Base-by-base conservation (phyloP, 2,329 filamentous ascomycete species). In the Colletotrichum orchidophilum region DNA sequence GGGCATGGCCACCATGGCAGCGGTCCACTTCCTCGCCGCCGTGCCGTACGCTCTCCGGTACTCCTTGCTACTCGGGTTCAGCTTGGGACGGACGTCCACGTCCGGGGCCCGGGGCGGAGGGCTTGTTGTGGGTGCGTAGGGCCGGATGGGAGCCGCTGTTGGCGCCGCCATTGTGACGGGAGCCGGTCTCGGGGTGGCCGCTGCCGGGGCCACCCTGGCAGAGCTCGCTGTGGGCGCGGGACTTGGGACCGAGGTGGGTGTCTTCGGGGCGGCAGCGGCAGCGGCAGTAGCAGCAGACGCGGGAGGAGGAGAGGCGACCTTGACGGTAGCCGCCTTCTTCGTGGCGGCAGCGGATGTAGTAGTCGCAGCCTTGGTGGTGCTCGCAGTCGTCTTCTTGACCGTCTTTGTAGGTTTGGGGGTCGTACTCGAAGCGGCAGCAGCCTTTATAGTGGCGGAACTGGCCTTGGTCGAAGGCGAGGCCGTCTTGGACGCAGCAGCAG, bases 1-100 rank as follows among this genome's bases (percentile, higher is more conserved):
- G 2, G 88, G 88, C 78, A 88, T 74, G 27, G 85, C 87, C 65
- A 89, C 83, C 74, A 90, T 86, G 8, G 83, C 72, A 26, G 80
- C 78, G 3, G 82, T 78, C 81, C 85, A 88, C 74, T 82, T 84
- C 69, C 85, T 77, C 65, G 83, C 81, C 33, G 84, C 82, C 46
- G 76, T 74, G 64, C 84, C 83, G 75, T 86, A 87, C 50, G 83
- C 81, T 71, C 76, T 75, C 74, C 83, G 78, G 73, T 84, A 86
- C 53, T 83, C 82, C 46, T 80, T 77, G 66, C 81, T 83, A 26
- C 77, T 77, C 0, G 75, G 74, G 59, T 81, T 78, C 55, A 80
- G 75, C 35, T 74, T 76, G 27, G 60, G 71, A 4, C 24, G 49
- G 24, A 18, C 18, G 12, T 54, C 52, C n/a, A 29, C 5, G 49